Percentiles rank a stretch among this genome's conserved stretches.
Conservation (phyloP, 352 stramenopile genomes). For the Phytophthora pluvialis region DNA sequence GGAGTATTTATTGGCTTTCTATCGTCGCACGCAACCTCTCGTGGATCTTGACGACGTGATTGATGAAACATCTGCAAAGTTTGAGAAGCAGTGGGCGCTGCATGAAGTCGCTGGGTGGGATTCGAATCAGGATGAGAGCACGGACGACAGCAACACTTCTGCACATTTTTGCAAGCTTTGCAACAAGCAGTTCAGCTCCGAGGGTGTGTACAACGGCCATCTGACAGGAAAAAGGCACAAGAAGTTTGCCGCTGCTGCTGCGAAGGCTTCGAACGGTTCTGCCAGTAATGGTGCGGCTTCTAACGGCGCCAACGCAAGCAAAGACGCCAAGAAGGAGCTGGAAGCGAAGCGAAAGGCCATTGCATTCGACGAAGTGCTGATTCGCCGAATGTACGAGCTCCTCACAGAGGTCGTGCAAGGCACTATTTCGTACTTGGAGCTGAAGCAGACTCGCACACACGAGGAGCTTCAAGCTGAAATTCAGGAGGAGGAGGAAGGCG, state of each 20-base stretch:
- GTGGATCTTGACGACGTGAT: constrained; percentile 89
- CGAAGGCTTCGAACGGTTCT: constrained; percentile 13
- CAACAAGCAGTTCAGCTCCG: constrained; percentile 76
- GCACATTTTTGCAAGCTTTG: constrained; percentile 68
- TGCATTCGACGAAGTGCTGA: constrained; percentile 76
- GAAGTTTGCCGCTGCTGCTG: constrained; percentile 54
- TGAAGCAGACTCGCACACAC: constrained; percentile 90
- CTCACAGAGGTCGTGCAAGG: constrained; percentile 85
- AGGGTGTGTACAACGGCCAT: constrained; percentile 77
- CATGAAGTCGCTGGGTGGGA: constrained; percentile 68
- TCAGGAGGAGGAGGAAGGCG: constrained; percentile 85
- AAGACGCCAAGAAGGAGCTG: constrained; percentile 21
- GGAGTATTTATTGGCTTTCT: constrained; percentile 86
- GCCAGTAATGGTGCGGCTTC: constrained; percentile 7
- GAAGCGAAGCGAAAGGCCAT: constrained; percentile 51
- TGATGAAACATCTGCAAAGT: constrained; percentile 79
- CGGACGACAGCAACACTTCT: constrained; percentile 11
- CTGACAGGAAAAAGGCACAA: constrained; percentile 85
- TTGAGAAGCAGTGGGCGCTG: constrained; percentile 84
- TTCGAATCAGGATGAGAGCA: constrained; percentile 11
- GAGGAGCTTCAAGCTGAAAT: constrained; percentile 89
- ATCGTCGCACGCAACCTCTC: constrained; percentile 87
- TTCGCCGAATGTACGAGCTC: constrained; percentile 76
- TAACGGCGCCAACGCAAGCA: constrained; percentile 6
- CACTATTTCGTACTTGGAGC: constrained; percentile 85